Conservation (phyloP, 1,139 yeast species). For the Yamadazyma diospyri region DNA sequence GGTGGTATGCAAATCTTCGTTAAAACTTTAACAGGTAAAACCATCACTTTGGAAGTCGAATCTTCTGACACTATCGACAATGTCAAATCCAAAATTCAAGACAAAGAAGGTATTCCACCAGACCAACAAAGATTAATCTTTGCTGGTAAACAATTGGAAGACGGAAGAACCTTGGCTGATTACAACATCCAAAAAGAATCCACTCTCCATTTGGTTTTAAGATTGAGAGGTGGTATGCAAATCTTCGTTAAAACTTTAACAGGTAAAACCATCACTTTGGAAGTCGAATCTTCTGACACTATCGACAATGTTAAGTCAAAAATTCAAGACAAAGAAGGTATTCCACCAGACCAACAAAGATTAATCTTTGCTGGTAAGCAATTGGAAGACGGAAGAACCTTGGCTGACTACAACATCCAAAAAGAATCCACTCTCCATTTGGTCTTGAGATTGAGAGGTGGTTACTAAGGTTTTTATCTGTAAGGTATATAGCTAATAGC, state of each 20-base stretch:
- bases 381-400: constrained; percentile 64
- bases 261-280: constrained; percentile 68
- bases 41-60: constrained; percentile 42
- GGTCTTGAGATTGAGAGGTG: constrained; percentile 99
- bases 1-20: constrained; percentile 99
- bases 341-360: constrained; percentile 53
- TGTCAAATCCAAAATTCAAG: constrained; percentile 96
- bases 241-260: constrained; percentile 57
- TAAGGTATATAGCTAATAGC: constrained; percentile 4
- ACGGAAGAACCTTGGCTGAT: constrained; percentile 72
- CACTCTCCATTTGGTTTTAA: constrained; percentile 91
- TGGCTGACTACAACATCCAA: constrained; percentile 65
- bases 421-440: constrained; percentile 60
- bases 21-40: constrained; percentile 97
- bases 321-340: constrained; percentile 54
- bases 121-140: constrained; percentile 97
- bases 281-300: constrained; percentile 71
- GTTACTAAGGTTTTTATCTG: too few relatives aligned
- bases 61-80: constrained; percentile 52
- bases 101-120: constrained; percentile 97
- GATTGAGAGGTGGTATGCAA: constrained; percentile 97
- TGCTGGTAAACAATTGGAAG: constrained; percentile 98
- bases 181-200: constrained; percentile 48
- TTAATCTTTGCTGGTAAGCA: constrained; percentile 58
- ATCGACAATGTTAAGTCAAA: constrained; percentile 60